phyloP scores from a whole-genome alignment of 495 filamentous ascomycete genomes.

The Penicillium nucicola region DNA sequence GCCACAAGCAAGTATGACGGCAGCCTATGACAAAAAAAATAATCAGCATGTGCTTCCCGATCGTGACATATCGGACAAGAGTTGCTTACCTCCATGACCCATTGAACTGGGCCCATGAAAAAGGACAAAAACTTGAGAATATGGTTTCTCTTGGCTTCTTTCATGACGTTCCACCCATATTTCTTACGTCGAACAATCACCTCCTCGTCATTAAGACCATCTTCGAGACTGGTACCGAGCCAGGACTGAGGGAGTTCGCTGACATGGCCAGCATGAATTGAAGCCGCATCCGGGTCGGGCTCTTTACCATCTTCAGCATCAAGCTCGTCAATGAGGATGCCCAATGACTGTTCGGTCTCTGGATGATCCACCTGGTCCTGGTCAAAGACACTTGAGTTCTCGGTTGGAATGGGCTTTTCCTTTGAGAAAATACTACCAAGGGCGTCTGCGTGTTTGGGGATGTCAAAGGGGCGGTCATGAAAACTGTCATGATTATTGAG shows the following conservation, averaged over 20 bases:
- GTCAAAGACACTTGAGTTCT: not conserved
- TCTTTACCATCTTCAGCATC: constrained; percentile 72
- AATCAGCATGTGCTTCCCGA: not conserved
- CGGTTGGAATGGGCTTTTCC: not conserved
- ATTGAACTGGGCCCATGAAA: constrained; percentile 89
- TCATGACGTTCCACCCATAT: constrained; percentile 85
- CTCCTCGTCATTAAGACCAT: constrained; percentile 70
- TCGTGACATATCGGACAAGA: not conserved
- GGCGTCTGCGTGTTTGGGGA: not conserved
- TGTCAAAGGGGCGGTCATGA: too few relatives aligned
- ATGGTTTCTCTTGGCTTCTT: constrained; percentile 83
- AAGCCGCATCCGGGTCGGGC: constrained; percentile 52
- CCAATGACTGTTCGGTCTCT: constrained; percentile 62
- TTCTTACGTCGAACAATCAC: constrained; percentile 67
- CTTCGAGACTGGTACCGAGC: constrained; percentile 65
- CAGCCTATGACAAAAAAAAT: constrained; percentile 44
- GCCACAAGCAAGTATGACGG: constrained; percentile 73
- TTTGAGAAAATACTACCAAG: not conserved
- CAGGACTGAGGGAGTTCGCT: constrained; percentile 61
- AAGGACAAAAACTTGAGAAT: constrained; percentile 78
- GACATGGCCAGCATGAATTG: constrained; percentile 24
- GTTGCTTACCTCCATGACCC: constrained; percentile 78
- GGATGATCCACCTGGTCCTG: not conserved
- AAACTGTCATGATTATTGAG: too few relatives aligned
- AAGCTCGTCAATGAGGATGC: constrained; percentile 78